Percentiles rank a stretch among this genome's conserved stretches.
Conservation (phyloP, 257 asterid genomes). For the Orobanche coerulescens region DNA sequence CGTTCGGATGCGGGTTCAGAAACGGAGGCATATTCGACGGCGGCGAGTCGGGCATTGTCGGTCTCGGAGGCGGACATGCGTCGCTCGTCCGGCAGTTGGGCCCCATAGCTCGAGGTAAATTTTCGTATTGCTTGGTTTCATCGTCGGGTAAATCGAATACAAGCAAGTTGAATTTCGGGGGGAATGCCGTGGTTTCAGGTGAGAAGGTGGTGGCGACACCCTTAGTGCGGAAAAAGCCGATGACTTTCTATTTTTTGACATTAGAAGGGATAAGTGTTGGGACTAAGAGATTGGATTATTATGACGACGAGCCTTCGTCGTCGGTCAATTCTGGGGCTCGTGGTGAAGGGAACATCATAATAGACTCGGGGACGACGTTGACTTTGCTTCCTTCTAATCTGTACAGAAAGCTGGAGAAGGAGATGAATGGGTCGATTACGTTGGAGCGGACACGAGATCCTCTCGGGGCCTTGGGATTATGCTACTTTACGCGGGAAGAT, state of each 20-base stretch:
- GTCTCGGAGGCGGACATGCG: constrained; percentile 33
- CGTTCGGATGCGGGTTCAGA: constrained; percentile 32
- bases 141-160: neutral
- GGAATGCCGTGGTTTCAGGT: neutral
- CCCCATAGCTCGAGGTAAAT: constrained; percentile 17
- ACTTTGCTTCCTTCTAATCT: constrained; percentile 6
- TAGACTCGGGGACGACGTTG: constrained; percentile 43
- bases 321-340: no score
- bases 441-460: neutral
- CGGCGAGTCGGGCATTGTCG: constrained; percentile 30
- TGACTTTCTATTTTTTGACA: constrained; percentile 17
- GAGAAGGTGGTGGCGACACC: constrained; percentile 1
- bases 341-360: constrained; percentile 10
- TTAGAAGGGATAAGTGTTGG: constrained; percentile 25
- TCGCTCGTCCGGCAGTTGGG: constrained; percentile 31
- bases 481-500: neutral
- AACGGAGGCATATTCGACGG: constrained; percentile 15
- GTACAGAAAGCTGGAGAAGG: neutral
- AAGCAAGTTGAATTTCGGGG: constrained; percentile 27
- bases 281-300: neutral
- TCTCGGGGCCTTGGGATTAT: neutral
- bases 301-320: no score
- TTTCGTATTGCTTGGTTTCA: constrained; percentile 37
- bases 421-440: neutral
- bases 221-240: neutral